Percentiles rank a stretch among this genome's conserved stretches.
phyloP scores from a whole-genome alignment of 192 early-diverging fungal species.

The Mycoemilia scoparia region DNA sequence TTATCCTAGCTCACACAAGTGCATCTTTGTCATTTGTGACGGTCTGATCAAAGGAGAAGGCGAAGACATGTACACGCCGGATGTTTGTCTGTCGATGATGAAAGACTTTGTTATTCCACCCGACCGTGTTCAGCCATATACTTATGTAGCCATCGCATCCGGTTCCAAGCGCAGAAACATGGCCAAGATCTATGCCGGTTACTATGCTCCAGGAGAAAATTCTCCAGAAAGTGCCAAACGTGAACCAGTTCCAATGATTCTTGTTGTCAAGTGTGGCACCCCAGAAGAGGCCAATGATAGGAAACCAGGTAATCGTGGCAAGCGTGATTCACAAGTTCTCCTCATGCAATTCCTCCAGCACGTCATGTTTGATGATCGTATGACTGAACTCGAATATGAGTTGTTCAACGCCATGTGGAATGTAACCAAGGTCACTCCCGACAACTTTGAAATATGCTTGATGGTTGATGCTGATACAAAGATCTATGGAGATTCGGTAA shows the following conservation, averaged over 20 bases:
- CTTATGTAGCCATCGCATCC: constrained; percentile 81
- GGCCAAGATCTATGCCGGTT: constrained; percentile 85
- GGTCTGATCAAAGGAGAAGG: constrained; percentile 60
- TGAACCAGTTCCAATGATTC: constrained; percentile 49
- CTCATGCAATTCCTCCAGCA: constrained; percentile 90
- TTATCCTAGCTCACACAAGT: constrained; percentile 56
- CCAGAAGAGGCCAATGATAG: constrained; percentile 35
- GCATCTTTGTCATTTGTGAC: constrained; percentile 61
- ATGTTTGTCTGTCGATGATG: constrained; percentile 66
- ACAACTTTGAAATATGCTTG: constrained; percentile 57
- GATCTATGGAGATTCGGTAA: constrained; percentile 53
- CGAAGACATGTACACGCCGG: constrained; percentile 57
- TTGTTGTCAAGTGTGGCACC: constrained; percentile 58
- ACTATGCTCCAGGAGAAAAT: constrained; percentile 50
- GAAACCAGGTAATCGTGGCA: constrained; percentile 80
- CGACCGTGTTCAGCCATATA: constrained; percentile 45
- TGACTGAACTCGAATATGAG: constrained; percentile 68
- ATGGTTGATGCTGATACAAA: constrained; percentile 81
- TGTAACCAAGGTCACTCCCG: constrained; percentile 48
- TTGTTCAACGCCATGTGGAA: constrained; percentile 61
- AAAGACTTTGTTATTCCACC: constrained; percentile 39
- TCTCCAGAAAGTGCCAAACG: constrained; percentile 33
- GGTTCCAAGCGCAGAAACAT: constrained; percentile 81
- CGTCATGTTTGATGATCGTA: constrained; percentile 72
- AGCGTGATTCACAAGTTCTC: constrained; percentile 92